A percentile compares a stretch with the other conserved stretches of the same genome.
These are phyloP conservation scores for Bidens hawaiensis DNA, from an alignment of 140 eudicot species.

Conservation along the genomic window DNA sequence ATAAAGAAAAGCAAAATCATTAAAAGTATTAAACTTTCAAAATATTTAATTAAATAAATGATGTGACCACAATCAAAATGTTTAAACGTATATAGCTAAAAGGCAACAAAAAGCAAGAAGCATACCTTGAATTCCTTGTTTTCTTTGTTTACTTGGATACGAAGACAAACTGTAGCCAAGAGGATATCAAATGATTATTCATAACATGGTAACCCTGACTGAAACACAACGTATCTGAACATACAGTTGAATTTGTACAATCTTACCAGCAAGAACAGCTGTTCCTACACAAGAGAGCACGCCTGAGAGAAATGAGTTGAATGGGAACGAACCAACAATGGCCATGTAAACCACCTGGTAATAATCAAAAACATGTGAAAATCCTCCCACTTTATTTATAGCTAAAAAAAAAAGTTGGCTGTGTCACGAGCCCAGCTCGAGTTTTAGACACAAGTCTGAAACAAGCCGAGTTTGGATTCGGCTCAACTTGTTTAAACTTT, in stretches of 20 bases:
- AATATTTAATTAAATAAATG: neutral
- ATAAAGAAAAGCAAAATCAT: neutral
- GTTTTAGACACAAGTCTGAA: neutral
- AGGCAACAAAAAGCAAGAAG: neutral
- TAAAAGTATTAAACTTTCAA: neutral
- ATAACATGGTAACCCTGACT: neutral
- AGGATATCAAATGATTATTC: conserved; percentile 10
- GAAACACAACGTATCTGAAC: neutral
- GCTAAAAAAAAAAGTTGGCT: neutral
- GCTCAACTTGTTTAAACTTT: neutral
- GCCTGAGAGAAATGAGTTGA: conserved; percentile 86
- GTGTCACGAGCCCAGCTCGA: neutral
- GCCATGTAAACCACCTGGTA: conserved; percentile 77
- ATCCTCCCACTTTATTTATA: too few relatives aligned
- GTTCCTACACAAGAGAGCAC: conserved; percentile 89
- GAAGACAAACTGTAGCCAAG: conserved; percentile 60
- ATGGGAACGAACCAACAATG: conserved; percentile 84
- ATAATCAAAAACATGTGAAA: neutral
- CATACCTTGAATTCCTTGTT: conserved; percentile 90
- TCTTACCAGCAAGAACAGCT: conserved; percentile 92
- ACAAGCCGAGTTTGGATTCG: neutral
- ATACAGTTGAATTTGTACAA: neutral
- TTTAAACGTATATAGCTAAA: neutral
- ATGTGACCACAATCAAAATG: neutral
- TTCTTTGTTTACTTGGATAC: conserved; percentile 93